These are phyloP conservation scores for Cinnamomum chago DNA, from an alignment of 164 flowering plant genomes.

Conservation along the genomic window DNA sequence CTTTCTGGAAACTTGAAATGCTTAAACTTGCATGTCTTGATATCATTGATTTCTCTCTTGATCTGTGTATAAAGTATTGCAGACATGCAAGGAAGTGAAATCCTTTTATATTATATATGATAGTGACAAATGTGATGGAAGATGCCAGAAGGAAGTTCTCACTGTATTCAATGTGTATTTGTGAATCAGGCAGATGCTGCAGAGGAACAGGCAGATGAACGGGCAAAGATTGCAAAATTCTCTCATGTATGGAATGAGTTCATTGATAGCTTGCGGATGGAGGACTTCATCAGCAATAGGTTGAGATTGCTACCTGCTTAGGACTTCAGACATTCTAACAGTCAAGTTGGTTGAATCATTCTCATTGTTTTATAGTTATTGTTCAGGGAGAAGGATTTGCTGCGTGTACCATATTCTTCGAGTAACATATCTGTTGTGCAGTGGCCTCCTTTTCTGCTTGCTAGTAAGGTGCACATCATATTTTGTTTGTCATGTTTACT, in stretches of 20 bases:
- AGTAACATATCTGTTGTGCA: conserved; percentile 66
- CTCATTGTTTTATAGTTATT: conserved; percentile 5
- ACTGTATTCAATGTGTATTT: not conserved
- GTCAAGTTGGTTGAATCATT: conserved; percentile 4
- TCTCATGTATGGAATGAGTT: conserved; percentile 95
- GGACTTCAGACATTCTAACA: not conserved
- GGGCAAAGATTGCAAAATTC: conserved; percentile 60
- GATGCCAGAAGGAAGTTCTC: not conserved
- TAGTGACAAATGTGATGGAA: not conserved
- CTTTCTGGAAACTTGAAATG: conserved; percentile 1
- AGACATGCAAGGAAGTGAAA: not conserved
- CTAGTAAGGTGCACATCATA: conserved; percentile 61
- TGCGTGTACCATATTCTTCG: conserved; percentile 77
- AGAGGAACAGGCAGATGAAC: not conserved
- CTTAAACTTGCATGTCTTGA: not conserved
- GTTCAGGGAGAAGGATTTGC: conserved; percentile 74
- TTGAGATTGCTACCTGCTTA: conserved; percentile 23
- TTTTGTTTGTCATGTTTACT: conserved; percentile 8
- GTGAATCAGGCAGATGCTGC: not conserved
- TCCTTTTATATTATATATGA: not conserved
- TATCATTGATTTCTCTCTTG: not conserved
- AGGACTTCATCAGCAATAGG: conserved; percentile 84
- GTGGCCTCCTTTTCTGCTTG: conserved; percentile 98
- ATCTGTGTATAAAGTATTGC: not conserved
- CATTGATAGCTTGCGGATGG: conserved; percentile 65